These are phyloP conservation scores for Phytopythium delawarense DNA, from an alignment of 352 stramenopile species.

Conservation along the genomic window DNA sequence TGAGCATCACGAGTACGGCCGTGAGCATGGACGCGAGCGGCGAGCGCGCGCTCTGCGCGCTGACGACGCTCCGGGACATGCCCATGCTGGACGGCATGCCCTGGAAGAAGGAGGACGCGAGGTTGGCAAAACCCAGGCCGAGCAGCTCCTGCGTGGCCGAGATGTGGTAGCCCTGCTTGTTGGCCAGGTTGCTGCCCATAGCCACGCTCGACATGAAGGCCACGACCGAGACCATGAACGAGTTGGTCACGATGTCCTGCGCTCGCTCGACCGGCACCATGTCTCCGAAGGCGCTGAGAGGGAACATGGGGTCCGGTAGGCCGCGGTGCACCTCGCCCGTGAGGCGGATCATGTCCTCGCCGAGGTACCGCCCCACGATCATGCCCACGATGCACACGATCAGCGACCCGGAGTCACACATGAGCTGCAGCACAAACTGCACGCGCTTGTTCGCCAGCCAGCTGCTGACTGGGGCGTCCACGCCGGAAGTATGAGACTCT, in stretches of 20 bases:
- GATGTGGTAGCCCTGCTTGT: constrained; percentile 79
- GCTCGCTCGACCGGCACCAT: constrained; percentile 51
- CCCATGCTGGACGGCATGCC: constrained; percentile 87
- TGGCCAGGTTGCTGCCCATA: constrained; percentile 84
- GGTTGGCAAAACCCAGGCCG: constrained; percentile 88
- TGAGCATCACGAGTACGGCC: constrained; percentile 83
- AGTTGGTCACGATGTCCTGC: constrained; percentile 59
- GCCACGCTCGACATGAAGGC: constrained; percentile 92
- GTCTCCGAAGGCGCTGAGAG: constrained; percentile 34
- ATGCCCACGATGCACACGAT: constrained; percentile 81
- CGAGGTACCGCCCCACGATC: constrained; percentile 45
- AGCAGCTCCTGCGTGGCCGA: constrained; percentile 88
- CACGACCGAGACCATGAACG: constrained; percentile 83
- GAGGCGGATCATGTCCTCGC: constrained; percentile 62
- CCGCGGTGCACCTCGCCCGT: constrained; percentile 78
- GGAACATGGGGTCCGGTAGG: constrained; percentile 45
- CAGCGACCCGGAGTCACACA: constrained; percentile 62
- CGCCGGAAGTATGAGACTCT: neutral
- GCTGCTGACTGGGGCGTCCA: neutral
- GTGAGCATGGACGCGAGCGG: constrained; percentile 89
- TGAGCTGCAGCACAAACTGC: constrained; percentile 35
- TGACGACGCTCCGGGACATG: constrained; percentile 90
- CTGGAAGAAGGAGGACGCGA: constrained; percentile 86
- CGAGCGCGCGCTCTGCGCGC: constrained; percentile 86
- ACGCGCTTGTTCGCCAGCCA: constrained; percentile 24